phyloP scores from a whole-genome alignment of 345 rosid genomes.

The Populus nigra region DNA sequence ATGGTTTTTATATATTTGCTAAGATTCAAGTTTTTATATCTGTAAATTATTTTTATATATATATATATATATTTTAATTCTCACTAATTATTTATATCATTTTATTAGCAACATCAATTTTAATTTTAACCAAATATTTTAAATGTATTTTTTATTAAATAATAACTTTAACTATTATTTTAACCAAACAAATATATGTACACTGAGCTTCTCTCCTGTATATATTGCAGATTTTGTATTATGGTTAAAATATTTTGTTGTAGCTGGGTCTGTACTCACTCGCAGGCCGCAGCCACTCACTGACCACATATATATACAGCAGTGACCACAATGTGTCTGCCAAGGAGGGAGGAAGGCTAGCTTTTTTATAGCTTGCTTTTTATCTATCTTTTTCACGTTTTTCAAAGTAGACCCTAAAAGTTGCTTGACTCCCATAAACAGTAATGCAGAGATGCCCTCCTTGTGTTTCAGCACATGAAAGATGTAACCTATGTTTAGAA shows the following conservation, averaged over 20 bases:
- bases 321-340: slow-evolving; percentile 1
- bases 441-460: slow-evolving; percentile 33
- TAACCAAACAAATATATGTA: too few relatives aligned
- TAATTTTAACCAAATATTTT: too few relatives aligned
- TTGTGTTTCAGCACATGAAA: slow-evolving; percentile 29
- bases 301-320: background rate
- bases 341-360: background rate
- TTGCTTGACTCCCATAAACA: slow-evolving; percentile 31
- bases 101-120: too few relatives aligned
- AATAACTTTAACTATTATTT: too few relatives aligned
- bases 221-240: slow-evolving; percentile 2
- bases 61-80: too few relatives aligned
- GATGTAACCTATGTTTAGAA: slow-evolving; percentile 18
- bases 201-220: too few relatives aligned
- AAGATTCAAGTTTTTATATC: too few relatives aligned
- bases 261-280: background rate
- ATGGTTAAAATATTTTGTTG: background rate
- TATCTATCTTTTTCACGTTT: slow-evolving; percentile 18
- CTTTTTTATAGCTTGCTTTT: background rate
- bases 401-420: slow-evolving; percentile 20
- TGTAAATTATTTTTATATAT: too few relatives aligned
- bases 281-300: slow-evolving; percentile 8
- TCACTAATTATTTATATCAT: too few relatives aligned
- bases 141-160: too few relatives aligned
- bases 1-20: too few relatives aligned